Evolutionary conservation across 768 basidiomycete species (phyloP).

Genomic region (Naganishia randhawae): DNA sequence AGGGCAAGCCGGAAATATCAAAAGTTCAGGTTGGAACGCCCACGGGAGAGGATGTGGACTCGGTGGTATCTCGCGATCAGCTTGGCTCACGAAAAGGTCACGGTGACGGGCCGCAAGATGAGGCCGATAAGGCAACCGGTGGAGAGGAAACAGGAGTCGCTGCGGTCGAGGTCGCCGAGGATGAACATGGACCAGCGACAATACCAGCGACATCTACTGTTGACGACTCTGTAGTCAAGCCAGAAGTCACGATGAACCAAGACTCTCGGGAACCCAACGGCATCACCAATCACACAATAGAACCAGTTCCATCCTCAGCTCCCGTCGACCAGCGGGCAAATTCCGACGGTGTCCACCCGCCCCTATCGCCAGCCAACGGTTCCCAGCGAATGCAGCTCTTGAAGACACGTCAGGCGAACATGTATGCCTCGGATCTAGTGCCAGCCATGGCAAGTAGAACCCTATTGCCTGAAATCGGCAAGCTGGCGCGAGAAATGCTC

Average conservation of each 20-base stretch:
- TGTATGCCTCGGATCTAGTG: constrained; percentile 1
- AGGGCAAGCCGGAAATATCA: neutral
- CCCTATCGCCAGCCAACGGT: neutral
- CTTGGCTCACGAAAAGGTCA: neutral
- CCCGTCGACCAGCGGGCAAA: neutral
- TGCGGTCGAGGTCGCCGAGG: neutral
- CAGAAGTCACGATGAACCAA: neutral
- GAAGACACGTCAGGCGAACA: neutral
- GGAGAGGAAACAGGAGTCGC: neutral
- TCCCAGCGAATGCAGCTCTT: constrained; percentile 3
- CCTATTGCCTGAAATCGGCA: constrained; percentile 44
- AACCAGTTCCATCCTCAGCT: neutral
- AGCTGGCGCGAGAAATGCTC: constrained; percentile 42
- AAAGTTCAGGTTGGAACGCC: neutral
- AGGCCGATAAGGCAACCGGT: too few species aligned
- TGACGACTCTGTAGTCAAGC: neutral
- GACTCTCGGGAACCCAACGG: neutral
- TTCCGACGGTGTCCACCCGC: neutral
- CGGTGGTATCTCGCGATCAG: neutral
- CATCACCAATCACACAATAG: neutral
- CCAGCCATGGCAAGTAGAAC: constrained; percentile 13
- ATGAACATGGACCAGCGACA: neutral
- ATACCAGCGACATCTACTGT: neutral
- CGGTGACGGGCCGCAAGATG: neutral
- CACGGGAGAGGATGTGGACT: neutral